A percentile compares a stretch with the other conserved stretches of the same genome.
phyloP scores from a whole-genome alignment of 2,329 filamentous ascomycete genomes.

The Cordyceps farinosa region DNA sequence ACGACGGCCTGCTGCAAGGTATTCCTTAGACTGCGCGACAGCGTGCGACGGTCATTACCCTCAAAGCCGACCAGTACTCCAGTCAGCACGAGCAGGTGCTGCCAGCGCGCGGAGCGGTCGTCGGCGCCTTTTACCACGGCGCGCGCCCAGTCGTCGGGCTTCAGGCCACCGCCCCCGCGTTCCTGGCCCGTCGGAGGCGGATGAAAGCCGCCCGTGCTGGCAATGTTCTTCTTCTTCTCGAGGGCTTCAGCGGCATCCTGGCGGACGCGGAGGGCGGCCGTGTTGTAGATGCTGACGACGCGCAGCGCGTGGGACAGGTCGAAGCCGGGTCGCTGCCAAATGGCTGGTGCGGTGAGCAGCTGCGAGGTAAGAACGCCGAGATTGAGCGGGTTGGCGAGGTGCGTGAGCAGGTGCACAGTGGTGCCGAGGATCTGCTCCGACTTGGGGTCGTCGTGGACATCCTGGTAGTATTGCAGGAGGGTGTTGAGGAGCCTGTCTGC shows the following conservation, averaged over 20 bases:
- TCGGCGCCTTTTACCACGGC: constrained; percentile 57
- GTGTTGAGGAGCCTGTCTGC: constrained; percentile 64
- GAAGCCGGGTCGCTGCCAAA: constrained; percentile 60
- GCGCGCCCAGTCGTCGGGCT: constrained; percentile 52
- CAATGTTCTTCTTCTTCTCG: constrained; percentile 23
- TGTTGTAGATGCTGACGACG: constrained; percentile 69
- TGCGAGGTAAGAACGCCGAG: constrained; percentile 69
- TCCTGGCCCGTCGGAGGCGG: constrained; percentile 13
- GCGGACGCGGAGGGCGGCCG: constrained; percentile 55
- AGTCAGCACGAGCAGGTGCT: constrained; percentile 75
- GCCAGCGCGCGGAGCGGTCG: constrained; percentile 65
- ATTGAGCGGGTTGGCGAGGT: constrained; percentile 71
- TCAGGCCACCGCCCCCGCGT: constrained; percentile 41
- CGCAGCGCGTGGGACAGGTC: constrained; percentile 61
- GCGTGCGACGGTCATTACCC: constrained; percentile 56
- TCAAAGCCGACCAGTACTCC: constrained; percentile 77
- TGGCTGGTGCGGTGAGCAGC: constrained; percentile 65
- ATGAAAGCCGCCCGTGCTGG: constrained; percentile 19
- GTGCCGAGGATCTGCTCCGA: constrained; percentile 60
- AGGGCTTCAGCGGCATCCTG: constrained; percentile 42
- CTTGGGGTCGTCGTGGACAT: constrained; percentile 47
- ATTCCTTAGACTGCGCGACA: constrained; percentile 60
- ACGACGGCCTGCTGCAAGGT: constrained; percentile 72
- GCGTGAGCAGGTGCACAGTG: constrained; percentile 63
- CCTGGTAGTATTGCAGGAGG: constrained; percentile 58